These are phyloP conservation scores for Theileria orientalis DNA, from an alignment of 169 alveolate species.

Conservation along the genomic window DNA sequence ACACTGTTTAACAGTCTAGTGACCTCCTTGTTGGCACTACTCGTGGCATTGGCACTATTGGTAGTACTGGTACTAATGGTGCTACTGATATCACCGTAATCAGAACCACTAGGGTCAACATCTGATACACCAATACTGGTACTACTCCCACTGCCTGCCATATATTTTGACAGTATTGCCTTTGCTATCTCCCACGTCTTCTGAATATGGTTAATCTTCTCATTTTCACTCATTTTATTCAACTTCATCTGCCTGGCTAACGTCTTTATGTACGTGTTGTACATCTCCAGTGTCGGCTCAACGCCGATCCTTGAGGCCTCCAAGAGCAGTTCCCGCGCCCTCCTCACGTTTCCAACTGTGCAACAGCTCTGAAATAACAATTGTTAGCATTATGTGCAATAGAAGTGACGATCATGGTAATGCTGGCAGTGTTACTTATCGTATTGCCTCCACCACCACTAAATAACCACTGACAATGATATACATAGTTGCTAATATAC, in stretches of 20 bases:
- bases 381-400: too few species aligned
- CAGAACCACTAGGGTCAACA: not conserved
- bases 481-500: too few species aligned
- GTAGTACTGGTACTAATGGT: not conserved
- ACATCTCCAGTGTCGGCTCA: constrained; percentile 47
- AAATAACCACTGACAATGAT: too few species aligned
- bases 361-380: constrained; percentile 71
- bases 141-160: not conserved
- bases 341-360: constrained; percentile 62
- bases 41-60: not conserved
- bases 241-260: constrained; percentile 62
- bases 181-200: constrained; percentile 77
- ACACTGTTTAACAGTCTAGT: constrained; percentile 70
- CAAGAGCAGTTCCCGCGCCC: constrained; percentile 66
- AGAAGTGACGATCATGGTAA: too few species aligned
- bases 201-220: constrained; percentile 55
- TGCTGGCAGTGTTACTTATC: too few species aligned
- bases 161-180: constrained; percentile 25
- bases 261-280: constrained; percentile 50
- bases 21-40: not conserved
- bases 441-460: too few species aligned
- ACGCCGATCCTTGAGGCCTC: constrained; percentile 54
- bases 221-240: constrained; percentile 28
- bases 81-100: not conserved
- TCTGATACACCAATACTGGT: too few species aligned